Conservation (phyloP, 2,329 filamentous ascomycete species). For the Nemania diffusa region DNA sequence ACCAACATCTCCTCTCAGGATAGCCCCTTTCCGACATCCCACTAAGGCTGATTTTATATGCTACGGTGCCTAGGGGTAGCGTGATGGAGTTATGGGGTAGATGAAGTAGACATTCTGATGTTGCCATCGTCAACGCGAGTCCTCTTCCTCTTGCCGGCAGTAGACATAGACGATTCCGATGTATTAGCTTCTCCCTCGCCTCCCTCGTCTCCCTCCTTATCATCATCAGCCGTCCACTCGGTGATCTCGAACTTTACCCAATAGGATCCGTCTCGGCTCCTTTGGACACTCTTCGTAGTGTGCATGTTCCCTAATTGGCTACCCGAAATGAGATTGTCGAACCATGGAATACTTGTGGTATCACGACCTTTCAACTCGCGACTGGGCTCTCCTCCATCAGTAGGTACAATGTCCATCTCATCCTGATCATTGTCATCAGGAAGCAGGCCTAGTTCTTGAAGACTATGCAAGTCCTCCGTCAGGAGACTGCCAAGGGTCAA, state of each 20-base stretch:
- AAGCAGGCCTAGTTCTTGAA: constrained; percentile 81
- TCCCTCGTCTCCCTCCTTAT: constrained; percentile 42
- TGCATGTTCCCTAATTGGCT: constrained; percentile 76
- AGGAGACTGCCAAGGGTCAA: constrained; percentile 82
- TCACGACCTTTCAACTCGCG: constrained; percentile 59
- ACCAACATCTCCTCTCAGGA: background rate
- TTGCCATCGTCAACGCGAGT: constrained; percentile 52
- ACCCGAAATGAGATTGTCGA: constrained; percentile 82
- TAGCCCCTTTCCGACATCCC: constrained; percentile 5
- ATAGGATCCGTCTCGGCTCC: constrained; percentile 70
- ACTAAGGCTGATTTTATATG: background rate
- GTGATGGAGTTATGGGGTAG: constrained; percentile 8
- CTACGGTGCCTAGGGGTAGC: constrained; percentile 1
- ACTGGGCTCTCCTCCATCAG: constrained; percentile 47
- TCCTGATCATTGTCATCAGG: constrained; percentile 56
- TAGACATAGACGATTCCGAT: constrained; percentile 50
- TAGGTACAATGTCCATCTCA: constrained; percentile 43
- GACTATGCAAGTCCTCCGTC: constrained; percentile 73
- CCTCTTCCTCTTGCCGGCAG: constrained; percentile 65
- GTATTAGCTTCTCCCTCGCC: constrained; percentile 49
- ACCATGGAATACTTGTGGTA: constrained; percentile 83
- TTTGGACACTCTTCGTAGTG: constrained; percentile 65
- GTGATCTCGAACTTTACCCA: constrained; percentile 85
- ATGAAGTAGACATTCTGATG: constrained; percentile 18
- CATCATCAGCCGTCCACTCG: constrained; percentile 71